These are phyloP conservation scores for Austroboletus niveus DNA, from an alignment of 1,284 basidiomycete genomes.

Conservation along the genomic window DNA sequence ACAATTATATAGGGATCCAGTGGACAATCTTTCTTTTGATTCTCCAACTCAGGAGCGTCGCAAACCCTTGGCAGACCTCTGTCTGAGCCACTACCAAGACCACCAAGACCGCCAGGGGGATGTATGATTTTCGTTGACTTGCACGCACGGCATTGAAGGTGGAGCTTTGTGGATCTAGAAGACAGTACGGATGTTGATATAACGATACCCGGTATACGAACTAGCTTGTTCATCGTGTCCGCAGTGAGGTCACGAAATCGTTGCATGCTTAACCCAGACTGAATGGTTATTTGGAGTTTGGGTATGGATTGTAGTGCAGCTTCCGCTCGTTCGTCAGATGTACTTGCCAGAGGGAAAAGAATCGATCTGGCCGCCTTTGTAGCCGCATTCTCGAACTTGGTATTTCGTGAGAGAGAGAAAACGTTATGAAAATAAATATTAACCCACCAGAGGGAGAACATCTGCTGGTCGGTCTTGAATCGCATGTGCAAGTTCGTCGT, in stretches of 20 bases:
- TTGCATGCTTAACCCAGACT: slow-evolving; percentile 87
- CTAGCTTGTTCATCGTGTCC: slow-evolving; percentile 92
- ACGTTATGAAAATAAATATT: not conserved
- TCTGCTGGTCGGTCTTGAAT: slow-evolving; percentile 91
- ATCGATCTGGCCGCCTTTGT: slow-evolving; percentile 80
- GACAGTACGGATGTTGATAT: slow-evolving; percentile 95
- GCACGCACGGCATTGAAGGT: slow-evolving; percentile 92
- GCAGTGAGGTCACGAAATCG: slow-evolving; percentile 94
- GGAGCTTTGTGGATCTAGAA: slow-evolving; percentile 89
- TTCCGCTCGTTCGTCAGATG: slow-evolving; percentile 51
- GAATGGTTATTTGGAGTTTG: slow-evolving; percentile 87
- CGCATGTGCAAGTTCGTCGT: slow-evolving; percentile 89
- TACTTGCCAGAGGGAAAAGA: slow-evolving; percentile 66
- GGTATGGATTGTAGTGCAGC: slow-evolving; percentile 68
- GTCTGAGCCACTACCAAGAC: slow-evolving; percentile 77
- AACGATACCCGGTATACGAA: slow-evolving; percentile 96
- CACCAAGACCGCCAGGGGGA: slow-evolving; percentile 84
- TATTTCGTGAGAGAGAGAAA: slow-evolving; percentile 1
- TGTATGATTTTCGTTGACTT: slow-evolving; percentile 79
- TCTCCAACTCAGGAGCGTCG: slow-evolving; percentile 71
- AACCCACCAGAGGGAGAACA: slow-evolving; percentile 78
- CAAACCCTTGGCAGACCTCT: slow-evolving; percentile 82
- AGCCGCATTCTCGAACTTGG: slow-evolving; percentile 86
- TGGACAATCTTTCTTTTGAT: slow-evolving; percentile 89
- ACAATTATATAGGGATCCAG: slow-evolving; percentile 96